Base-by-base conservation (phyloP, 129 eudicot species). In the Flaveria bidentis region DNA sequence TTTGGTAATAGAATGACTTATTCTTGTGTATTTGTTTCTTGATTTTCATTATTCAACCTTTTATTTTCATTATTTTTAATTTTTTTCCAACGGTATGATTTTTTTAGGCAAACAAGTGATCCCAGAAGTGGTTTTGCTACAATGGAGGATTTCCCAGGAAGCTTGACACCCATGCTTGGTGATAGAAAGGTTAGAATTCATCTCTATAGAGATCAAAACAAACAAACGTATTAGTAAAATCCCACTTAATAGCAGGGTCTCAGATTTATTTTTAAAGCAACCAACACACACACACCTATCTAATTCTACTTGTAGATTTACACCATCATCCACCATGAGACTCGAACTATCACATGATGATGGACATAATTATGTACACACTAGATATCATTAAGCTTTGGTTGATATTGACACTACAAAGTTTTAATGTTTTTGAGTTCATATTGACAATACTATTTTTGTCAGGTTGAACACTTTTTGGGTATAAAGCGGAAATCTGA, bases 131-230 rank as follows among this genome's bases (percentile, higher is more conserved):
- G 97, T 5, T 89, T 88, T 85, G 98, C 98, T 30, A 93, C 97
- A 25, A 96, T 93, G 51, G 98, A 88, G 82, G 92, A 93, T 71
- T 69, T 91, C 52, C 91, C 93, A 17, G 98, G 97, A 78, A 90
- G 98, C 44, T 78, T 94, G 80, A 94, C 98, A 33, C 98, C 98
- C 26, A 94, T 94, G 98, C 97, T 94, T 69, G 98, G 98, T 1
- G 96, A 91, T 74, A 87, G 86, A 81, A 94, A 94, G 98, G 98
- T 90, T 8, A 65, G 83, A 63, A 63, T 2, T 16, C 12, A 30
- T 63, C 46, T 15, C 6, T 28, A 1, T 45, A 8, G 13, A 9
- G 50, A 45, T 45, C 10, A 36, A 5, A 36, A 5, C 7, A 36
- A 36, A 5, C 39, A 33, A 33, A 5, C 41, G 7, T 36, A 4